Conservation (phyloP, 371 early-diverging fungal species). For the Saksenaea oblongispora region DNA sequence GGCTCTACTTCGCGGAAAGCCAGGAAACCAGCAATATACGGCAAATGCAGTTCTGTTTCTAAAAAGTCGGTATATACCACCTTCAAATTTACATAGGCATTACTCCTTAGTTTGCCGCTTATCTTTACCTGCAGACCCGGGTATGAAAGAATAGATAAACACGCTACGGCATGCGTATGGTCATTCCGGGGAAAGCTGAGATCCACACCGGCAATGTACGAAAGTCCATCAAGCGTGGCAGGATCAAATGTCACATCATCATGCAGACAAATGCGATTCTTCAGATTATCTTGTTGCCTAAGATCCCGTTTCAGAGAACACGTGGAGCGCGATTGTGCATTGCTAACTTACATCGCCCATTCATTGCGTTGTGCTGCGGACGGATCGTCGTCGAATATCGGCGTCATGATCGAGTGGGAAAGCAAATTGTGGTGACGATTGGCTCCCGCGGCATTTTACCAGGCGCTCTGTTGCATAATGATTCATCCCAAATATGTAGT, state of each 20-base stretch:
- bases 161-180: slow-evolving; percentile 70
- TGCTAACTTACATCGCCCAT: slow-evolving; percentile 24
- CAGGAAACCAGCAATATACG: slow-evolving; percentile 87
- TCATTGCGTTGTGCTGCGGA: slow-evolving; percentile 17
- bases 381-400: slow-evolving; percentile 17
- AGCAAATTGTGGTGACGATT: not conserved
- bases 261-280: slow-evolving; percentile 4
- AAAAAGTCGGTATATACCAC: slow-evolving; percentile 55
- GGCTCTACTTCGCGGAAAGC: slow-evolving; percentile 87
- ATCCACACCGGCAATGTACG: slow-evolving; percentile 82
- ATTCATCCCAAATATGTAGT: too few species aligned
- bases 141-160: slow-evolving; percentile 68
- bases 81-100: slow-evolving; percentile 21
- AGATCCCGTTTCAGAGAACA: not conserved
- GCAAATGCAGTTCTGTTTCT: slow-evolving; percentile 62
- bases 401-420: not conserved
- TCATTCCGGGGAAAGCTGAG: slow-evolving; percentile 74
- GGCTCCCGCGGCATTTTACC: too few species aligned
- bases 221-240: slow-evolving; percentile 42
- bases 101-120: not conserved
- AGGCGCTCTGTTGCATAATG: too few species aligned
- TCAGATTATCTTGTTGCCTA: slow-evolving; percentile 19
- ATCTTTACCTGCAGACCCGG: slow-evolving; percentile 57
- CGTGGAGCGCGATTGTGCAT: not conserved
- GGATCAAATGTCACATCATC: slow-evolving; percentile 31